phyloP scores from a whole-genome alignment of 257 asterid genomes.

The Leptodermis oblonga region DNA sequence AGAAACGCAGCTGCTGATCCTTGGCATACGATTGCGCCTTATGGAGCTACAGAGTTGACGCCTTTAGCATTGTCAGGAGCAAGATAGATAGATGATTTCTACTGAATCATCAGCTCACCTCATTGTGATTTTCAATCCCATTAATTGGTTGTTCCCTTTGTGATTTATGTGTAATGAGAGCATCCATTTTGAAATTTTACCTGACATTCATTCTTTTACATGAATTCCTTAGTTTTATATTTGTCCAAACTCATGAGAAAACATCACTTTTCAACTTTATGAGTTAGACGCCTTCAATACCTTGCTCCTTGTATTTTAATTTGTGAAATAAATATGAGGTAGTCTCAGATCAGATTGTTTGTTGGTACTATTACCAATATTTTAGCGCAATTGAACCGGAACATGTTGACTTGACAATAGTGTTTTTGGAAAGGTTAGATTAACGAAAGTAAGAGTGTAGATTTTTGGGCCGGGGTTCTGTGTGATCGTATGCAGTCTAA shows the following conservation, averaged over 20 bases:
- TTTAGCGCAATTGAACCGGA: too few relatives aligned
- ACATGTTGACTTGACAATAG: too few relatives aligned
- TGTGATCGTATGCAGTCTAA: too few relatives aligned
- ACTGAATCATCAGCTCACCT: background rate
- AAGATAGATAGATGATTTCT: conserved; percentile 6
- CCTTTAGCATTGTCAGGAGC: conserved; percentile 22
- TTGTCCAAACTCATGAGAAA: too few relatives aligned
- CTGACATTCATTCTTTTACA: background rate
- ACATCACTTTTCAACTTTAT: background rate
- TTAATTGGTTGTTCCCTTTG: background rate
- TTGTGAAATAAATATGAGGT: too few relatives aligned
- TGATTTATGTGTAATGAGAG: background rate
- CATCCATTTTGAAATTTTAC: background rate
- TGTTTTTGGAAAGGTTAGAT: too few relatives aligned
- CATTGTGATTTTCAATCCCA: background rate
- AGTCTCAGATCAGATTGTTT: too few relatives aligned
- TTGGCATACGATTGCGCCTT: background rate
- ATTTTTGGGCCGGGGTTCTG: too few relatives aligned
- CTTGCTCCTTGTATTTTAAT: too few relatives aligned
- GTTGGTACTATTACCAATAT: too few relatives aligned
- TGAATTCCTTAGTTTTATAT: too few relatives aligned
- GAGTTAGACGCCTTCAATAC: background rate
- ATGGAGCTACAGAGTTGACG: background rate
- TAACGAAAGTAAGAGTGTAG: too few relatives aligned
- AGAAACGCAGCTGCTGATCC: background rate